Percentiles rank a stretch among this genome's conserved stretches.
phyloP scores from a whole-genome alignment of 768 basidiomycete genomes.

The Naganishia vaughanmartiniae region DNA sequence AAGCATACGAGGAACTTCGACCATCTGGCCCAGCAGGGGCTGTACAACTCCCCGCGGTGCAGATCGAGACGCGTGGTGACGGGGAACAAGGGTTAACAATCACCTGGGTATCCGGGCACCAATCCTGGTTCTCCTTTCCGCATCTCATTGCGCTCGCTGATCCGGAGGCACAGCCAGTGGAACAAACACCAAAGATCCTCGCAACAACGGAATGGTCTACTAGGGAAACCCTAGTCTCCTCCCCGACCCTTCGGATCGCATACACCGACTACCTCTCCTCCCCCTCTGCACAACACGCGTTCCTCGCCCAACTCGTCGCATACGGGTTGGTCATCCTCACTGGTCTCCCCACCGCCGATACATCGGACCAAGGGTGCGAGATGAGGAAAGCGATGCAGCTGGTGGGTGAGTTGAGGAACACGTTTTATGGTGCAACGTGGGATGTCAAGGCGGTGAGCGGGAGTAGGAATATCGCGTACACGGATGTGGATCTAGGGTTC shows the following conservation, averaged over 20 bases:
- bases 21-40: slow-evolving; percentile 57
- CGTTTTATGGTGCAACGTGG: slow-evolving; percentile 88
- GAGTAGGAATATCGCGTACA: slow-evolving; percentile 91
- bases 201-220: slow-evolving; percentile 61
- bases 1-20: slow-evolving; percentile 58
- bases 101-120: slow-evolving; percentile 54
- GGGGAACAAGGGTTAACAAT: slow-evolving; percentile 57
- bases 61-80: slow-evolving; percentile 37
- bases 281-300: slow-evolving; percentile 56
- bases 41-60: slow-evolving; percentile 56
- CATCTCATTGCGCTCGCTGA: slow-evolving; percentile 25
- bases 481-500: slow-evolving; percentile 77
- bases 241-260: slow-evolving; percentile 58
- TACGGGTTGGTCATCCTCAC: slow-evolving; percentile 73
- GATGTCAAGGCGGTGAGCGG: slow-evolving; percentile 71
- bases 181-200: slow-evolving; percentile 50
- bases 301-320: slow-evolving; percentile 67
- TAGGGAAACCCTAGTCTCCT: slow-evolving; percentile 50
- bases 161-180: slow-evolving; percentile 5
- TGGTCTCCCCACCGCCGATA: slow-evolving; percentile 66
- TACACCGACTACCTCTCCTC: slow-evolving; percentile 59
- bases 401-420: slow-evolving; percentile 75
- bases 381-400: slow-evolving; percentile 61
- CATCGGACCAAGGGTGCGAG: slow-evolving; percentile 64
- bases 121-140: slow-evolving; percentile 31